Conservation (phyloP, 495 filamentous ascomycete genomes). For the Letharia columbiana region DNA sequence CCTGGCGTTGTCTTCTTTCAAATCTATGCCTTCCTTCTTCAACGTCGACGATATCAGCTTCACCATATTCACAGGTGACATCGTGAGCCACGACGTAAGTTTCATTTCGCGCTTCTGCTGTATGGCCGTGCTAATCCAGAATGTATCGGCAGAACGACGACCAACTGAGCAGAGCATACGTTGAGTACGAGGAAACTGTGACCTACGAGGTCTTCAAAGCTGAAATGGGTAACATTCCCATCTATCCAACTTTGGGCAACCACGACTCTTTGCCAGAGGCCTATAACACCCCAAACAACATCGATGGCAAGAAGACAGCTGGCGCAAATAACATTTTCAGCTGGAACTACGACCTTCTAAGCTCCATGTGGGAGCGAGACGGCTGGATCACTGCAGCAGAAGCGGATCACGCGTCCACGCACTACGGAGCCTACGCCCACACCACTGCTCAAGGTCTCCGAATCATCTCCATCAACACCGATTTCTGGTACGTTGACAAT, state of each 20-base stretch:
- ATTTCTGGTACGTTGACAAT: conserved; percentile 45
- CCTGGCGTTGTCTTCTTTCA: conserved; percentile 25
- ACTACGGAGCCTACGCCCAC: conserved; percentile 35
- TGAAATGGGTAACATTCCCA: conserved; percentile 36
- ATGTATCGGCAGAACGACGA: conserved; percentile 22
- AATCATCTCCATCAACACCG: conserved; percentile 37
- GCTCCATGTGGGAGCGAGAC: conserved; percentile 32
- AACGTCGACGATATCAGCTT: conserved; percentile 30
- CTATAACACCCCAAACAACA: conserved; percentile 28
- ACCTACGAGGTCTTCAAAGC: conserved; percentile 38
- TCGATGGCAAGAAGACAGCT: conserved; percentile 30
- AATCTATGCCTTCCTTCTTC: conserved; percentile 27
- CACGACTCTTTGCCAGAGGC: conserved; percentile 37
- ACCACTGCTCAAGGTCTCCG: conserved; percentile 30
- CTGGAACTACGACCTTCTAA: conserved; percentile 37
- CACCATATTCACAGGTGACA: conserved; percentile 40
- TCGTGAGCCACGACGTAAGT: conserved; percentile 35
- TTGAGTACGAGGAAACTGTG: conserved; percentile 34
- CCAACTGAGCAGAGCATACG: conserved; percentile 31
- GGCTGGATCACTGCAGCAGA: conserved; percentile 31
- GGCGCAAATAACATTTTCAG: conserved; percentile 27
- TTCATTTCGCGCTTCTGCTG: not conserved
- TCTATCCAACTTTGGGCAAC: conserved; percentile 38
- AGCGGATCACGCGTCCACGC: conserved; percentile 28
- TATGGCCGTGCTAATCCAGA: not conserved